Base-by-base conservation (phyloP, 2,329 filamentous ascomycete genomes). In the Sclerotinia subarctica region DNA sequence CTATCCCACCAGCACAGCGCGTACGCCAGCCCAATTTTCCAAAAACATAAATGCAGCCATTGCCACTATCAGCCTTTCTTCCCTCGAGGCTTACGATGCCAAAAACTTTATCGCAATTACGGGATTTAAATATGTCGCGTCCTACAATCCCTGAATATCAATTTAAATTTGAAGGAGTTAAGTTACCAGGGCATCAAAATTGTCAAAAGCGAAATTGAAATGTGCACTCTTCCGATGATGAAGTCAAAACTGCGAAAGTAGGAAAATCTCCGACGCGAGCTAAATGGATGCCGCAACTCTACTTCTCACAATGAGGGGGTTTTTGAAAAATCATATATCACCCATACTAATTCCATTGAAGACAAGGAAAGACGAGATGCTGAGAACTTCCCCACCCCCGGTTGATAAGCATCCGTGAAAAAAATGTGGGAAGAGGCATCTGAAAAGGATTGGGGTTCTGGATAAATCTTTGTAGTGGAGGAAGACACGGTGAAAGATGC, bases 231-330 rank as follows among this genome's bases (percentile, higher is more conserved):
- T 2, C 58, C 67, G 3, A 71, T 72, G 3, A 49, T 70, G 74
- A 76, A 68, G 67, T 75, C 11, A 76, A 76, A 64, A 72, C 71
- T 29, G 66, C 38, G 32, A 53, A 2, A 44, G 10, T 19, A 38
- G 54, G 26, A 24, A 56, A 17, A 56, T 62, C 5, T 21, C 68
- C 24, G 21, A 67, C 15, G 53, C 64, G 32, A 26, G 38, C 54
- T 53, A 38, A 24, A n/a, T 63, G 47, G 38, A 71, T 67, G 32
- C 73, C 74, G 15, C 74, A 75, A 32, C 70, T 74, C 11, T 76
- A 73, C 69, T 72, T 75, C 63, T 71, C 72, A 2, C 69, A 73
- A 68, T 8, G 32, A 66, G 2, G 74, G 74, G 26, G 53, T 47
- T 17, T 71, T 75, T 13, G 42, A 64, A 3, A 47, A 70, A 29